Evolutionary conservation across 306 rosid genomes (phyloP).

Genomic region (Sphenostylis stenocarpa): DNA sequence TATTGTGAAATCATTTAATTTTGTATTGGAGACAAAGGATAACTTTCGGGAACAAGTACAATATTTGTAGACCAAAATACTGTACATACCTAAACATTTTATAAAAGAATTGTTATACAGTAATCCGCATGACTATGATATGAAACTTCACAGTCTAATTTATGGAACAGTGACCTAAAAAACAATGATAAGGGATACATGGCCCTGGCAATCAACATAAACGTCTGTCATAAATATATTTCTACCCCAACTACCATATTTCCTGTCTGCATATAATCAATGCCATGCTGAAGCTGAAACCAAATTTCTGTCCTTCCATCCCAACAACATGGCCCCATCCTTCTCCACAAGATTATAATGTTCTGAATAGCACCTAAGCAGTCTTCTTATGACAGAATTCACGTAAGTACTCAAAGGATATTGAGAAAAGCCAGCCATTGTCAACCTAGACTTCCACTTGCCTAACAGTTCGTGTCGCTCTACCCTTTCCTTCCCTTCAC

Average conservation of each 20-base stretch:
- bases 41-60: neutral
- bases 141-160: neutral
- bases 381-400: slow-evolving; percentile 59
- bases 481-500: slow-evolving; percentile 78
- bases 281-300: slow-evolving; percentile 90
- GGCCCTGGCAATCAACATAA: neutral
- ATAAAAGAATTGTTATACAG: slow-evolving; percentile 15
- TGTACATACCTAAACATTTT: neutral
- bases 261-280: slow-evolving; percentile 31
- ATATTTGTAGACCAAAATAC: neutral
- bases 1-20: neutral
- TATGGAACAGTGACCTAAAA: neutral
- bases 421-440: slow-evolving; percentile 82
- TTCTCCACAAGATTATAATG: slow-evolving; percentile 70
- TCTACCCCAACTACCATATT: slow-evolving; percentile 20
- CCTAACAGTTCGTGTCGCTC: slow-evolving; percentile 85
- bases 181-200: neutral
- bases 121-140: neutral
- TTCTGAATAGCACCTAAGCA: slow-evolving; percentile 66
- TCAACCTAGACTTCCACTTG: slow-evolving; percentile 84
- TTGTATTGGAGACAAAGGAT: neutral
- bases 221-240: neutral
- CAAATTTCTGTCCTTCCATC: slow-evolving; percentile 79
- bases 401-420: slow-evolving; percentile 73
- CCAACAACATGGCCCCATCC: slow-evolving; percentile 78